Evolutionary conservation across 768 basidiomycete genomes (phyloP), one percentile per base, ranked within the genome.

Genomic region (Naganishia friedmannii): DNA sequence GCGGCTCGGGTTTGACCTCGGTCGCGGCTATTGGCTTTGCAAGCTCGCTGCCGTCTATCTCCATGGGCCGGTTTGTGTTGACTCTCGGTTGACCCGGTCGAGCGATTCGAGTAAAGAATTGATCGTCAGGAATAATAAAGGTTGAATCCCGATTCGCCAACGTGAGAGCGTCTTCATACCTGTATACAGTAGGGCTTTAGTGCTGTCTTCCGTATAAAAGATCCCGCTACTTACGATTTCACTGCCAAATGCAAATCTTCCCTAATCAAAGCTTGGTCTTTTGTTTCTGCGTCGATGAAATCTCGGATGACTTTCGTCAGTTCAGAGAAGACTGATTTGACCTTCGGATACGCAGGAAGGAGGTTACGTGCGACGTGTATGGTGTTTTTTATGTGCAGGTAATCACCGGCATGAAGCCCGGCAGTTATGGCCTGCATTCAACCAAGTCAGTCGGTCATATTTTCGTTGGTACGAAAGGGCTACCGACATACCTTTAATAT

Each of bases 331-430:
- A 65, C 29, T 28, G 56, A 37, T 32, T 48, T 65, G 19, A 45
- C 53, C 29, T 66, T 72, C 2, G 71, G 71, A 53, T 54, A 72
- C 19, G 48, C 48, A 17, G 71, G 71, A 23, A 72, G 42, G 12
- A 72, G 54, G 12, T 46, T 42, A 13, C 58, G 92, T 73, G 96
- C 84, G 32, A 99, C 88, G 46, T 94, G 87, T 80, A 98, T 90
- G n/a, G 92, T 86, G 77, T 99, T 99, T 81, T 95, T 94, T 66
- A 97, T 91, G 75, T 93, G 93, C 90, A 97, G 95, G 79, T 94
- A 98, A 76, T 94, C 94, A 60, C 86, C 87, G 1, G 93, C 89
- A 75, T 88, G 86, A 71, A 97, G 89, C 77, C 90, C 93, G 37
- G 87, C 89, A 23, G 85, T 83, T 73, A 97, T 87, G 68, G 87